A percentile compares a stretch with the other conserved stretches of the same genome.
Conservation (phyloP, 1,139 yeast genomes). For the Protomyces lactucae-debilis region DNA sequence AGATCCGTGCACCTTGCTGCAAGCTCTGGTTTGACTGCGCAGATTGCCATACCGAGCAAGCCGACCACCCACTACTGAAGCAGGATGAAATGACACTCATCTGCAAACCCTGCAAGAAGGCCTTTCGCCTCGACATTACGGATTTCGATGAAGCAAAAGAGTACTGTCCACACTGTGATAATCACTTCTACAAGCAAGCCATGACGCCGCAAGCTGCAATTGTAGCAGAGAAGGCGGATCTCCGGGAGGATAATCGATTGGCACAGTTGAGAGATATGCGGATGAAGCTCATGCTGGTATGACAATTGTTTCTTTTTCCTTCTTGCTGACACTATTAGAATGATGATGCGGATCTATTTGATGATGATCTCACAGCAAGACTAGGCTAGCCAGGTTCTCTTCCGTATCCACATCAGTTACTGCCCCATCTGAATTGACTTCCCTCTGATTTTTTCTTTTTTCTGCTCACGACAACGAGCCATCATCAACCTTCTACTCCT, state of each 20-base stretch:
- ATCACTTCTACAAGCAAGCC: conserved; percentile 40
- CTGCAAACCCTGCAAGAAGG: conserved; percentile 42
- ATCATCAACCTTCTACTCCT: neutral
- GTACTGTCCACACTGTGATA: conserved; percentile 43
- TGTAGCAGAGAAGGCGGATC: conserved; percentile 25
- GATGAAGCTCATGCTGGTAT: conserved; percentile 24
- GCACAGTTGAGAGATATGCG: conserved; percentile 24
- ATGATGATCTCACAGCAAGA: conserved; percentile 18
- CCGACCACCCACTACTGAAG: conserved; percentile 39
- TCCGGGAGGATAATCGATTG: conserved; percentile 25
- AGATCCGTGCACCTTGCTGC: conserved; percentile 40
- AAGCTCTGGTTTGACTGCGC: conserved; percentile 35
- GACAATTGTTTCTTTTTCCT: neutral
- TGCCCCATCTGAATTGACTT: neutral
- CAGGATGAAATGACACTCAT: conserved; percentile 40
- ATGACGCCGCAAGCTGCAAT: conserved; percentile 32
- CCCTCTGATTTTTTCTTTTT: neutral
- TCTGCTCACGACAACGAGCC: neutral
- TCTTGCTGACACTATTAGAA: neutral
- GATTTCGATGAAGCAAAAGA: conserved; percentile 43
- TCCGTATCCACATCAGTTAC: neutral
- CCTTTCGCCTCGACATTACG: conserved; percentile 38
- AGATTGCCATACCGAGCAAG: conserved; percentile 40
- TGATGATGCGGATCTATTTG: conserved; percentile 21
- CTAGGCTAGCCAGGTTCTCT: neutral